phyloP scores from a whole-genome alignment of 371 early-diverging fungal species.

The Circinella umbellata region DNA sequence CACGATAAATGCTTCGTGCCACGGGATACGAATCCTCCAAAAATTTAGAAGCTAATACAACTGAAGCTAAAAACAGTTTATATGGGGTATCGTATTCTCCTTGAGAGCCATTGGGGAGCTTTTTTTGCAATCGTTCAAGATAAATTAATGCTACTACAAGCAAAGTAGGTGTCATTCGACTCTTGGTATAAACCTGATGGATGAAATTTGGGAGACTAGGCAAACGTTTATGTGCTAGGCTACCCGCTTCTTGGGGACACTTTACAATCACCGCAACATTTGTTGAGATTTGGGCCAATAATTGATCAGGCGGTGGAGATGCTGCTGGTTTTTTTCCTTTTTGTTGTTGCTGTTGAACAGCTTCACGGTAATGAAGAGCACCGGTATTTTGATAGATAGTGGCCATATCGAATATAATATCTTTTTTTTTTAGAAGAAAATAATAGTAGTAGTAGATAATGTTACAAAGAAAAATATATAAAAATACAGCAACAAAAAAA shows the following conservation, averaged over 20 bases:
- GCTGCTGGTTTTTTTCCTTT: conserved; percentile 2
- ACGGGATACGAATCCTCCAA: conserved; percentile 60
- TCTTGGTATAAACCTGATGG: conserved; percentile 41
- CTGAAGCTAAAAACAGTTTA: conserved; percentile 72
- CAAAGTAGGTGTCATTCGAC: conserved; percentile 45
- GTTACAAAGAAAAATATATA: conserved; percentile 9
- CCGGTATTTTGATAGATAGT: conserved; percentile 16
- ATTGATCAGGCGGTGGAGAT: conserved; percentile 11
- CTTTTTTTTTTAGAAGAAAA: neutral
- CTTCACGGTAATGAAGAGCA: conserved; percentile 5
- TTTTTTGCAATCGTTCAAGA: conserved; percentile 66
- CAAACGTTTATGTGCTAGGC: conserved; percentile 21
- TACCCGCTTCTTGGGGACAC: conserved; percentile 20
- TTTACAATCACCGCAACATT: conserved; percentile 20
- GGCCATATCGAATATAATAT: conserved; percentile 12
- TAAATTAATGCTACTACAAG: conserved; percentile 73
- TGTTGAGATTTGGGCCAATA: conserved; percentile 21
- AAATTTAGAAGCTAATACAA: conserved; percentile 74
- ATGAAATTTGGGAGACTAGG: conserved; percentile 37
- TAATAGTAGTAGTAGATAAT: neutral
- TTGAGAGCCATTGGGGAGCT: conserved; percentile 63
- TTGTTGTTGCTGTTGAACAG: conserved; percentile 1
- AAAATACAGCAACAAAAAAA: conserved; percentile 15
- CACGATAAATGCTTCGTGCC: conserved; percentile 33
- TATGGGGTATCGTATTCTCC: conserved; percentile 79